Conservation (phyloP, 495 filamentous ascomycete species). For the Trichoderma reesei region DNA sequence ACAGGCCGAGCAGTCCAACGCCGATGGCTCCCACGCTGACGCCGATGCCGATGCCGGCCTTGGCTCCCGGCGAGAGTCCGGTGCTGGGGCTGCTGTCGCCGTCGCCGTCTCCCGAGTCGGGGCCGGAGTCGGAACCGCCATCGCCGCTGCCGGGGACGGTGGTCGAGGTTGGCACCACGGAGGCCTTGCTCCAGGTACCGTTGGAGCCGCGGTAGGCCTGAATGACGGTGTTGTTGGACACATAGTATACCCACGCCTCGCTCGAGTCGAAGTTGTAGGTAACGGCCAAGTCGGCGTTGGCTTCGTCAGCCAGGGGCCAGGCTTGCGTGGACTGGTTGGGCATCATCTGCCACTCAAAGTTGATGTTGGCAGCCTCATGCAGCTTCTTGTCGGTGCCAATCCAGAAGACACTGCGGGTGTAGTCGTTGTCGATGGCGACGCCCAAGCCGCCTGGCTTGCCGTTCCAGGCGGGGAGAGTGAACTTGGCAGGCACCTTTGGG, state of each 20-base stretch:
- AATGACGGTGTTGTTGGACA: constrained; percentile 21
- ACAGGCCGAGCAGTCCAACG: constrained; percentile 18
- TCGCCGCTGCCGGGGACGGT: background rate
- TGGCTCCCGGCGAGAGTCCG: constrained; percentile 24
- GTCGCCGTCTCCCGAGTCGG: background rate
- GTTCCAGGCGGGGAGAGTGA: constrained; percentile 22
- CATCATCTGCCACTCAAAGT: constrained; percentile 18
- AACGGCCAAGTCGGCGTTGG: constrained; percentile 23
- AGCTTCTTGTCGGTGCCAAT: constrained; percentile 27
- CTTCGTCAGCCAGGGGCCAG: constrained; percentile 28
- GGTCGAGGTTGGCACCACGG: constrained; percentile 7
- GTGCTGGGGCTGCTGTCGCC: background rate
- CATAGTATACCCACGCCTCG: constrained; percentile 27
- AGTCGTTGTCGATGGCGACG: constrained; percentile 21
- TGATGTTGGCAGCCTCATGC: constrained; percentile 20
- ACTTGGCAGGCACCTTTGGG: constrained; percentile 19
- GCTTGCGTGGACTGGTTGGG: constrained; percentile 16
- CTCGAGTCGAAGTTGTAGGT: constrained; percentile 16
- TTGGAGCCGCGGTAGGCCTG: constrained; percentile 23
- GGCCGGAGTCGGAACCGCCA: background rate
- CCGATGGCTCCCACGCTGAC: constrained; percentile 24
- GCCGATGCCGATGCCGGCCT: constrained; percentile 29
- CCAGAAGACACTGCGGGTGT: constrained; percentile 25
- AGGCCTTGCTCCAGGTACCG: constrained; percentile 17
- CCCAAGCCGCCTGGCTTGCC: constrained; percentile 21